Conservation (phyloP, 169 alveolate genomes). For the Theileria luwenshuni region DNA sequence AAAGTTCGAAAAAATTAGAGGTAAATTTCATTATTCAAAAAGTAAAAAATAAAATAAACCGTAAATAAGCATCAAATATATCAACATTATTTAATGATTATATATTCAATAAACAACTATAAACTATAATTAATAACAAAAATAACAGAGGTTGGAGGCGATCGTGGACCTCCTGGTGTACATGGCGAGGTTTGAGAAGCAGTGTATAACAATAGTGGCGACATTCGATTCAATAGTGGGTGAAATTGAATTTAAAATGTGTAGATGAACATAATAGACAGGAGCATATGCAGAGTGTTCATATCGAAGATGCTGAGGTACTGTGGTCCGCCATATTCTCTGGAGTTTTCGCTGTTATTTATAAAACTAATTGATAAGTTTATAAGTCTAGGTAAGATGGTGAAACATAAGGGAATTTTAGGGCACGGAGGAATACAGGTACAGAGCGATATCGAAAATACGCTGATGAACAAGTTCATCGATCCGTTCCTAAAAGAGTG, state of each 20-base stretch:
- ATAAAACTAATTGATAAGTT: conserved; percentile 41
- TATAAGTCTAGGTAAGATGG: conserved; percentile 35
- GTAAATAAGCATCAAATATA: too few species aligned
- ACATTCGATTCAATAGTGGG: conserved; percentile 60
- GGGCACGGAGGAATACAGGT: conserved; percentile 25
- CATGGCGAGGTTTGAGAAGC: conserved; percentile 58
- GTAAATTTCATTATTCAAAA: conserved; percentile 1
- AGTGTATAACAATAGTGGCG: conserved; percentile 42
- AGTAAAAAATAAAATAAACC: conserved; percentile 44
- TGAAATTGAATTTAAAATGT: background rate
- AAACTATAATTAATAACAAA: background rate
- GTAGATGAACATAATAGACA: conserved; percentile 59
- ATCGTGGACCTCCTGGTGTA: conserved; percentile 63
- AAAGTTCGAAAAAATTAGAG: conserved; percentile 28
- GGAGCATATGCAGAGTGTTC: conserved; percentile 63
- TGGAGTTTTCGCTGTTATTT: conserved; percentile 29
- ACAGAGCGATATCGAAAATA: conserved; percentile 32
- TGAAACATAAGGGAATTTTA: background rate
- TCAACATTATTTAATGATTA: background rate
- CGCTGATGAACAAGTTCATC: conserved; percentile 33
- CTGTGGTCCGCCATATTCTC: conserved; percentile 66
- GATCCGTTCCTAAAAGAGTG: conserved; percentile 58
- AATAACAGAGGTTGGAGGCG: conserved; percentile 46
- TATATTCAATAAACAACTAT: too few species aligned
- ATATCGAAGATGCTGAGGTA: conserved; percentile 39